These are phyloP conservation scores for Cajanus cajan DNA, from an alignment of 306 rosid species.

Conservation along the genomic window DNA sequence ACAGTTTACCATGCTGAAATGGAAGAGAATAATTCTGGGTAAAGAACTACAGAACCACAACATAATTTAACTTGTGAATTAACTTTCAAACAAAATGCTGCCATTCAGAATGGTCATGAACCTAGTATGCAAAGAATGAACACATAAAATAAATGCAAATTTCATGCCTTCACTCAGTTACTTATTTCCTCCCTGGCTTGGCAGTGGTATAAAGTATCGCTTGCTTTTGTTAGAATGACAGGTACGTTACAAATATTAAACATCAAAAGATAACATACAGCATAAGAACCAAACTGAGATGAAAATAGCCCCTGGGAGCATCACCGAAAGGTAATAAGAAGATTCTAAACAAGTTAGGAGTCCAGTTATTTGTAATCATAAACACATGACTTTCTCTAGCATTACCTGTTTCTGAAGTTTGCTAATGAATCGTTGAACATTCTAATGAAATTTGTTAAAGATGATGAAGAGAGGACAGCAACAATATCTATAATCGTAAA, in stretches of 20 bases:
- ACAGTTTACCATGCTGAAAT: conserved; percentile 14
- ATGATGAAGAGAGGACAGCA: background rate
- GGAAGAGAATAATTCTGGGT: background rate
- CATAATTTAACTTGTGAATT: background rate
- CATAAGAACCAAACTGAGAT: background rate
- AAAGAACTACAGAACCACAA: background rate
- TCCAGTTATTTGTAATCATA: background rate
- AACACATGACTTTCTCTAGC: background rate
- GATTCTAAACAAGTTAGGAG: background rate
- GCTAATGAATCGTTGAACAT: background rate
- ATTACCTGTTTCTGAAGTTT: background rate
- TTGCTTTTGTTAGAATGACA: background rate
- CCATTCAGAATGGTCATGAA: background rate
- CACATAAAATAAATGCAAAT: background rate
- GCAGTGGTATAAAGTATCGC: background rate
- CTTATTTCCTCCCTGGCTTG: background rate
- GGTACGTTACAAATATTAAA: background rate
- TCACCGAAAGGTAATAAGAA: background rate
- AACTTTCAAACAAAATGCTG: background rate
- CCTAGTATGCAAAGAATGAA: background rate
- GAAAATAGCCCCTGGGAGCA: background rate
- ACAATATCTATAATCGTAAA: background rate
- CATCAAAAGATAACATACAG: background rate
- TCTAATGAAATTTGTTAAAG: background rate
- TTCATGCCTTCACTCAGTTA: conserved; percentile 13